Base-by-base conservation (phyloP, 2,329 filamentous ascomycete genomes). In the Chaetomium olivaceum region DNA sequence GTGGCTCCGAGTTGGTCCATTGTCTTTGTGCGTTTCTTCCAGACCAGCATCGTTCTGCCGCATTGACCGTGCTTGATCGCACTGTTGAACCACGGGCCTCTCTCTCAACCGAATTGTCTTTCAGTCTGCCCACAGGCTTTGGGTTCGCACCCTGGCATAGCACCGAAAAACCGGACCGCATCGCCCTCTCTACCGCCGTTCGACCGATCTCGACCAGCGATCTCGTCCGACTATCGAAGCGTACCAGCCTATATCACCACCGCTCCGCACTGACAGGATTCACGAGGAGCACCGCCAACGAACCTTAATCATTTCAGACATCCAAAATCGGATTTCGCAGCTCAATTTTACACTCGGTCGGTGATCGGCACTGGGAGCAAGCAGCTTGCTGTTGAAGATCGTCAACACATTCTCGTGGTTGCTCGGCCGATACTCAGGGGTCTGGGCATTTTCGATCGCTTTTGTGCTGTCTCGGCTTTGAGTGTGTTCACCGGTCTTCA, bases 11-110 rank as follows among this genome's bases (percentile, higher is more conserved):
- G 54, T 67, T 59, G 31, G 50, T 27, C 48, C 12, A 21, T 21
- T 51, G n/a, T 29, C 57, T 29, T 57, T 51, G 62, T 57, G 58
- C 57, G 36, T 36, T 56, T 43, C 56, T 56, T 57, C 62, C 62
- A 36, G 63, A 51, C 60, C 62, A 61, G 48, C 59, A 58, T 43
- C 60, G 48, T 60, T 48, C 33, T 55, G 25, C 46, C 33, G 48
- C 59, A 36, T 65, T 59, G 39, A 23, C 55, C 33, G 64, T 61
- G 62, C 55, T 64, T 66, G 63, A 69, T 62, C 61, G 64, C 64
- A 61, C 43, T 43, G 54, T 60, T 33, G 39, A 57, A 58, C 21
- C 57, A 33, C 62, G 14, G 16, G 11, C 33, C 21, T 29, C 29
- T 29, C 29, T 65, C n/a, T 19, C 43, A 31, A 25, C 31, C 39